Base-by-base conservation (phyloP, 352 stramenopile genomes). In the Globisporangium cederbergense region DNA sequence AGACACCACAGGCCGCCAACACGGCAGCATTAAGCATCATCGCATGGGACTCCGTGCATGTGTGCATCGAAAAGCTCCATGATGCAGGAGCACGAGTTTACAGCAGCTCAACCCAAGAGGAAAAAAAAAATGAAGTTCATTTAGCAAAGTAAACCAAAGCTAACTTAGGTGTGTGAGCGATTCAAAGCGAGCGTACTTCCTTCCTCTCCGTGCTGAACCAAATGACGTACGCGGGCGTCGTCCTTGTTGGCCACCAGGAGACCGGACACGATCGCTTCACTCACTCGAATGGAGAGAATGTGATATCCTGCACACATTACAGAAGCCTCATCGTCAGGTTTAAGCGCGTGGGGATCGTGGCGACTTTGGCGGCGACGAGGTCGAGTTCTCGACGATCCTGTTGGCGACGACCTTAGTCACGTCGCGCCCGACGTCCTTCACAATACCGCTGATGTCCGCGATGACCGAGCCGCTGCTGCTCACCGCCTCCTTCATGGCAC, bases 401-500 rank as follows among this genome's bases (percentile, higher is more conserved):
- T 66, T 73, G 43, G 85, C 85, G 18, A 95, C 76, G 40, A 75
- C 83, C 75, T 92, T 85, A 49, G 71, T 88, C 32, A 93, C 81
- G 46, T 95, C 87, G 64, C 71, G 77, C 58, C 81, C 77, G 51
- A 92, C 85, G 22, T 95, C 87, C 67, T 77, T 79, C n/a, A 85
- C 78, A 45, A 95, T 74, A 47, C 81, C 73, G 58, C 71, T 88
- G 59, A 94, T 89, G 72, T 95, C 87, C 63, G 83, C 70, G 62
- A 95, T 90, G 59, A 95, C 85, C 43, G 74, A 73, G 53, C 87
- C 79, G 62, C 78, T 86, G 73, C 72, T 91, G 74, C 32, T 86
- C 49, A 91, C 83, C 3, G 86, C 86, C 67, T 94, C 78, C 76
- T 90, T 91, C 78, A 95, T 90, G 51, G 87, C 87, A 42, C 74